A percentile compares a stretch with the other conserved stretches of the same genome.
These are phyloP conservation scores for Leucocoprinus birnbaumii DNA, from an alignment of 768 basidiomycete genomes.

Conservation along the genomic window DNA sequence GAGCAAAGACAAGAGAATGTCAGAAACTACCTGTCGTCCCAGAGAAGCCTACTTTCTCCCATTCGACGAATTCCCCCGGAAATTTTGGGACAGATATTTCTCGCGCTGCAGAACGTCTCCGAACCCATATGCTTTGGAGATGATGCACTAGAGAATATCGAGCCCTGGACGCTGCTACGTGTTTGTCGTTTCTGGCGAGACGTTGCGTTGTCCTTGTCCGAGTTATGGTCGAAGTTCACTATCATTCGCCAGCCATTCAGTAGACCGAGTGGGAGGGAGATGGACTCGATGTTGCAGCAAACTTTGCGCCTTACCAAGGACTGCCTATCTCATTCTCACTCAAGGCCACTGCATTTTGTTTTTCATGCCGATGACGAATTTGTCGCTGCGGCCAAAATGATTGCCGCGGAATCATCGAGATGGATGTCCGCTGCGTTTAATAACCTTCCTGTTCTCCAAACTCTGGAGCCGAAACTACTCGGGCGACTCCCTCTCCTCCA, in stretches of 20 bases:
- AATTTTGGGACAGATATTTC: slow-evolving; percentile 20
- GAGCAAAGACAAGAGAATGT: slow-evolving; percentile 2
- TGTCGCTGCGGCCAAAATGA: neutral
- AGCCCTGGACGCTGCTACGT: slow-evolving; percentile 2
- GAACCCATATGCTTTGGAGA: slow-evolving; percentile 1
- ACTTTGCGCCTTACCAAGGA: neutral
- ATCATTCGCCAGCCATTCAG: slow-evolving; percentile 3
- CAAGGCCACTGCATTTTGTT: neutral
- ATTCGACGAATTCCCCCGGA: slow-evolving; percentile 18
- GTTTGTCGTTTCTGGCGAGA: slow-evolving; percentile 10
- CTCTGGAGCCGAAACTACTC: slow-evolving; percentile 1
- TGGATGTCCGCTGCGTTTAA: slow-evolving; percentile 9
- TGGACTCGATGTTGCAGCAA: neutral
- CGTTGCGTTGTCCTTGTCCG: slow-evolving; percentile 4
- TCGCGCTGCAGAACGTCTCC: slow-evolving; percentile 1
- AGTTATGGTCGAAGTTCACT: slow-evolving; percentile 5
- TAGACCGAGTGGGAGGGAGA: neutral
- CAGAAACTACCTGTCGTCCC: slow-evolving; percentile 12
- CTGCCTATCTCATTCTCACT: neutral
- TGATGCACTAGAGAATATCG: slow-evolving; percentile 5
- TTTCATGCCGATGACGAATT: neutral
- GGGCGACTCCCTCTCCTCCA: neutral
- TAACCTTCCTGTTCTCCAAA: slow-evolving; percentile 6
- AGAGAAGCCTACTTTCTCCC: slow-evolving; percentile 13
- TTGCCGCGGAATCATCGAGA: neutral